Base-by-base conservation (phyloP, 2,329 filamentous ascomycete genomes). In the Colletotrichum liaoningense region DNA sequence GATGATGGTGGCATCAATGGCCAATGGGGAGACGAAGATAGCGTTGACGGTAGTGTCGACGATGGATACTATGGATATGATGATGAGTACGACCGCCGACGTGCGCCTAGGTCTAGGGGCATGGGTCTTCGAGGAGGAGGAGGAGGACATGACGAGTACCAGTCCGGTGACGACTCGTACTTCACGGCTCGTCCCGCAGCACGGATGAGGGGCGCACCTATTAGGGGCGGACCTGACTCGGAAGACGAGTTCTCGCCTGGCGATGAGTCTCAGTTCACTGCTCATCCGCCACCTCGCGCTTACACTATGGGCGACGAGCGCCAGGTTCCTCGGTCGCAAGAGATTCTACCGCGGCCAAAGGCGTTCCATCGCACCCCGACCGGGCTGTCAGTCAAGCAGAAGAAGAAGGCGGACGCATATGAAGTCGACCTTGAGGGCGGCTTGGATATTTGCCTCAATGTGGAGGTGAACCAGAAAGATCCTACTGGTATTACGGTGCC, bases 401-500 rank as follows among this genome's bases (percentile, higher is more conserved):
- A 88, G 76, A 88, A 87, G 77, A 88, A 88, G 74, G 81, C 86
- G 2, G 86, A 88, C 54, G 85, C 86, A 22, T 86, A 86, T 56
- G 87, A 89, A 11, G 89, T 98, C 72, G 91, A 98, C 79, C 87
- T 98, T 0, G 91, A 97, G 79, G 93, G 93, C 35, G 95, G 95
- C 0, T 86, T 99, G 11, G 95, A 98, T 76, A 92, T 99, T 46
- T 93, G 91, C 63, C 84, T 99, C 56, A 98, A 98, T 78, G 91
- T 98, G 75, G 97, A 99, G 83, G 91, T 98, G 74, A 95, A 93
- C 78, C 90, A 94, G 57, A 91, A 91, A 75, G 95, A 99, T 78
- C 96, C 97, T 0, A 89, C 93, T 0, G 97, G 97, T 16, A 95
- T 94, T 75, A 99, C 97, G 0, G 90, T 91, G 63, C 94, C 95